Evolutionary conservation across 176 grass and related monocot species (phyloP).

Genomic region (Oryza nivara): DNA sequence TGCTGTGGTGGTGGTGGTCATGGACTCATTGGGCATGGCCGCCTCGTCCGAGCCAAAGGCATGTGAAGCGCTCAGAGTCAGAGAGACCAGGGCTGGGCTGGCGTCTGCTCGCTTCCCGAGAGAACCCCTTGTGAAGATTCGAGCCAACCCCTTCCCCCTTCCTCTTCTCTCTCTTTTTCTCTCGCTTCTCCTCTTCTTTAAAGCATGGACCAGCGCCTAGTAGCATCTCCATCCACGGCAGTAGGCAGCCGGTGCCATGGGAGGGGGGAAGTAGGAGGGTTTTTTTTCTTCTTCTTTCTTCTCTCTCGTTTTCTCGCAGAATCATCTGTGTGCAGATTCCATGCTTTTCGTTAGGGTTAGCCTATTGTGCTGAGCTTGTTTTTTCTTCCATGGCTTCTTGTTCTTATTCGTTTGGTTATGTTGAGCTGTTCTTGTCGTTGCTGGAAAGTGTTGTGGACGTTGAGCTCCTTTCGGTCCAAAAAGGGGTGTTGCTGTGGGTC

Average conservation of each 20-base stretch:
- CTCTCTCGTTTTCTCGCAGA: background rate
- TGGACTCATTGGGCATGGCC: background rate
- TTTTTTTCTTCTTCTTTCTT: too few species aligned
- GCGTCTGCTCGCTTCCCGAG: constrained; percentile 20
- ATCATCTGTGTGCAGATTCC: background rate
- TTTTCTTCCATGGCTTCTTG: background rate
- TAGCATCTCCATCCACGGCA: background rate
- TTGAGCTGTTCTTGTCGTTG: constrained; percentile 1
- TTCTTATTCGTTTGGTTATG: background rate
- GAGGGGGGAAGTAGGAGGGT: too few species aligned
- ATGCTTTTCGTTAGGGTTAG: background rate
- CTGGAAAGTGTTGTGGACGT: constrained; percentile 19
- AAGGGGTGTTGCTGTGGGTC: constrained; percentile 21
- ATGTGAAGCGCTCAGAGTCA: constrained; percentile 1
- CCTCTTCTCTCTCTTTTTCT: background rate
- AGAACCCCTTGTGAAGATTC: constrained; percentile 23
- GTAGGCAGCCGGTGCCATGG: too few species aligned
- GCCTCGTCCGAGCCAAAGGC: background rate
- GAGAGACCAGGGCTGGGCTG: background rate
- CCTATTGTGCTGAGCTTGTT: background rate
- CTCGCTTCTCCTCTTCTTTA: background rate
- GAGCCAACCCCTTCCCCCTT: background rate
- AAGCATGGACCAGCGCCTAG: constrained; percentile 14
- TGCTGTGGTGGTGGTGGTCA: background rate
- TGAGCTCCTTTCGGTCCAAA: constrained; percentile 56